Base-by-base conservation (phyloP, 1,284 basidiomycete genomes). In the Ceratobasidium sp. region DNA sequence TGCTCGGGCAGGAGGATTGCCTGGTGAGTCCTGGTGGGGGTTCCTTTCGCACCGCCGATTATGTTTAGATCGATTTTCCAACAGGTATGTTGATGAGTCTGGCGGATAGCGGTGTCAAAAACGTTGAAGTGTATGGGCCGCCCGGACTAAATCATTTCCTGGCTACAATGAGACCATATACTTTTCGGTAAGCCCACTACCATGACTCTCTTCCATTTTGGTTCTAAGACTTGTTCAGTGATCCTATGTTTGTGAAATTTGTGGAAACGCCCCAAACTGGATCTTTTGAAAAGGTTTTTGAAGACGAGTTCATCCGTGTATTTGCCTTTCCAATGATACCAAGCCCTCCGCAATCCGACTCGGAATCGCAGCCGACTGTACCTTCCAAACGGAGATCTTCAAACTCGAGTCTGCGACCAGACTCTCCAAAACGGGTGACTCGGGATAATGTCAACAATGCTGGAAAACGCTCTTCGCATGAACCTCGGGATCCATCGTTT, bases 61-160 rank as follows among this genome's bases (percentile, higher is more conserved):
- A 48, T n/a, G 45, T 12, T n/a, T n/a, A n/a, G n/a, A n/a, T n/a
- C n/a, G n/a, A 39, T 30, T 67, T 36, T 14, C 52, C 30, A 73
- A 30, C 76, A 92, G 94, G 94, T 1, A 79, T 94, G 18, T 78
- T 95, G 52, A 95, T 97, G 94, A 89, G 89, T 1, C 83, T 92
- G 74, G 92, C 92, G 4, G 94, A 96, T 80, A 85, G 86, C 1
- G 85, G 86, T 0, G 85, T 88, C 45, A 80, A 82, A 30, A 82
- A 84, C 48, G 72, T 96, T 41, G 81, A 86, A 32, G 78, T 96
- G 23, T 82, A 88, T 39, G 95, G 94, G 4, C 94, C 94, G 0
- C 84, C 84, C 6, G 92, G 92, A 28, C 80, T 92, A 23, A 79
- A 84, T 23, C 92, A 95, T 77, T 85, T 85, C 65, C 78, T 96